These are phyloP conservation scores for Verbascum thapsus DNA, from an alignment of 257 asterid genomes.

Conservation along the genomic window DNA sequence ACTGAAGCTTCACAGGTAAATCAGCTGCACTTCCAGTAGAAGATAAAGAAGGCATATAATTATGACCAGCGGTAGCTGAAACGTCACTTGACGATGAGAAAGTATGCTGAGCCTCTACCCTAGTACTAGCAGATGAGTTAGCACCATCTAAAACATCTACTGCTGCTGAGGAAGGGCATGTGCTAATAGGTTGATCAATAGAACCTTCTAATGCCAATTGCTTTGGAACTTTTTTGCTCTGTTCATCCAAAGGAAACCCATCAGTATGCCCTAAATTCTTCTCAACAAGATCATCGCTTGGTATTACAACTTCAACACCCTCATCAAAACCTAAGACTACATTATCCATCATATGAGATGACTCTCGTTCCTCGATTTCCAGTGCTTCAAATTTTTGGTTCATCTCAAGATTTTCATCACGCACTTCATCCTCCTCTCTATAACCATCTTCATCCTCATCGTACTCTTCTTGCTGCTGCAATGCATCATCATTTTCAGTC, in stretches of 20 bases:
- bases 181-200: conserved; percentile 39
- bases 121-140: conserved; percentile 40
- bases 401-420: conserved; percentile 65
- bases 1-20: conserved; percentile 77
- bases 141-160: conserved; percentile 40
- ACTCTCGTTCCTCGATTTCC: conserved; percentile 57
- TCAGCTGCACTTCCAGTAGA: conserved; percentile 53
- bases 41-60: conserved; percentile 41
- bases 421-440: conserved; percentile 85
- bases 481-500: conserved; percentile 61
- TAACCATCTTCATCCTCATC: conserved; percentile 93
- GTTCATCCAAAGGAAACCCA: conserved; percentile 55
- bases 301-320: conserved; percentile 89
- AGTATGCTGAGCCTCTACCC: conserved; percentile 41
- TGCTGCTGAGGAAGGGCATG: conserved; percentile 37
- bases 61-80: conserved; percentile 43
- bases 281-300: conserved; percentile 79
- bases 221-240: conserved; percentile 36
- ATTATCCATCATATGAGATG: conserved; percentile 59
- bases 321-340: conserved; percentile 89
- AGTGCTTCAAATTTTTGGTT: conserved; percentile 59
- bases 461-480: conserved; percentile 89
- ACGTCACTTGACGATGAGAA: conserved; percentile 43
- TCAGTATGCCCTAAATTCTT: conserved; percentile 42
- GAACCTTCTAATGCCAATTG: conserved; percentile 48